A percentile compares a stretch with the other conserved stretches of the same genome.
phyloP scores from a whole-genome alignment of 2,329 filamentous ascomycete genomes.

The Fusarium armeniacum region DNA sequence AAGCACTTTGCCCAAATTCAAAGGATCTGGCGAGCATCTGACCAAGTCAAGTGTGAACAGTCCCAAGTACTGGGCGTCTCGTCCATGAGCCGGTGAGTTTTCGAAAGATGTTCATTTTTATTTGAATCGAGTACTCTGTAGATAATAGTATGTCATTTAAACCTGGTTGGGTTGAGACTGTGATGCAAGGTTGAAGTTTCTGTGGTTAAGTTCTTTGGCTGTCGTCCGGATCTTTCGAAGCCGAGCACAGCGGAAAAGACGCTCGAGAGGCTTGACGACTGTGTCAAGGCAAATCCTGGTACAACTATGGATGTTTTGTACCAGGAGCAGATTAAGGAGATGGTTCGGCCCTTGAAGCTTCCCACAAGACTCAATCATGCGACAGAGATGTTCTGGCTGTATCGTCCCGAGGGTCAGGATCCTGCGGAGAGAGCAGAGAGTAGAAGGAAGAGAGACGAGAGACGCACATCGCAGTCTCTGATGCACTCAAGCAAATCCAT shows the following conservation, averaged over 20 bases:
- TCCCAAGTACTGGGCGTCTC: too few relatives aligned
- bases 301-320: neutral
- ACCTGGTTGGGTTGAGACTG: too few relatives aligned
- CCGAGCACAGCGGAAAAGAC: fast-evolving
- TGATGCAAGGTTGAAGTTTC: too few relatives aligned
- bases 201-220: too few relatives aligned
- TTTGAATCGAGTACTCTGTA: too few relatives aligned
- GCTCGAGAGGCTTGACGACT: neutral
- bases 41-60: neutral
- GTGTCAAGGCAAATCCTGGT: neutral
- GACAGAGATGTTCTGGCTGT: neutral
- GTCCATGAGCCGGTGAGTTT: too few relatives aligned
- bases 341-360: neutral
- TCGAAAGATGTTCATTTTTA: too few relatives aligned
- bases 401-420: neutral
- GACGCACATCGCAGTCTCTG: neutral
- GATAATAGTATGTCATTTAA: too few relatives aligned
- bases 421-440: neutral
- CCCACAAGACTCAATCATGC: neutral
- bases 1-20: neutral
- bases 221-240: too few relatives aligned
- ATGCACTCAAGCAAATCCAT: neutral
- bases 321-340: neutral
- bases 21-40: neutral
- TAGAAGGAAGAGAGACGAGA: neutral